Evolutionary conservation across 2,329 filamentous ascomycete species (phyloP), one percentile per base, ranked within the genome.

Genomic region (Lachnellula hyalina): DNA sequence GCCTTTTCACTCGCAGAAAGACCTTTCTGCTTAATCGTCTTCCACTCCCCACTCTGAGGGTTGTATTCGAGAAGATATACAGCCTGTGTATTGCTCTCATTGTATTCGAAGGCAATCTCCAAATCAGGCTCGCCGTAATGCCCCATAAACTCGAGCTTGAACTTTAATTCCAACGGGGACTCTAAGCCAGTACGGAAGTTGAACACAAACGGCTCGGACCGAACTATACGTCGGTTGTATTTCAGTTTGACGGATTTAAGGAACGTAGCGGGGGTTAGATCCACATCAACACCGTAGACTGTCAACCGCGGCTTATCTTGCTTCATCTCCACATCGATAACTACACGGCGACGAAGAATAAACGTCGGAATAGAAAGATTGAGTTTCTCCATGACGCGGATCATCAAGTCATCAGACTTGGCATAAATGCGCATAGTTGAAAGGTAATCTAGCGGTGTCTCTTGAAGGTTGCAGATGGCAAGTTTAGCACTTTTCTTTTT

Each of bases 61-160:
- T 67, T 51, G 25, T 61, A 65, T 11, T 61, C 52, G 5, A 67
- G 56, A 21, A 59, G 35, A 57, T 65, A 63, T 32, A 55, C 36
- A 21, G 47, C 52, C 5, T 56, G 7, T 42, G 21, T 17, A 32
- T 53, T 51, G 19, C 35, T n/a, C 15, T 54, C 52, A 8, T 45
- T 41, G 44, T 60, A 57, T 11, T 53, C 44, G 54, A 63, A 53
- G 32, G 65, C 46, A 40, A 72, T 54, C 48, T 70, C 67, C 36
- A 76, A 47, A 38, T 72, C 73, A 0, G 74, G 74, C 58, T 77
- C 75, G 2, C 69, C 68, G 32, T 77, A 77, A 50, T 77, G 70
- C 0, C 75, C 74, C 73, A 77, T 77, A 9, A 77, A 77, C 57
- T 77, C 71, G 3, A 77, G 60, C 21, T 74, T 70, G 0, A 77